These are phyloP conservation scores for Skeletonema menzelii DNA, from an alignment of 108 stramenopile species.

Conservation along the genomic window DNA sequence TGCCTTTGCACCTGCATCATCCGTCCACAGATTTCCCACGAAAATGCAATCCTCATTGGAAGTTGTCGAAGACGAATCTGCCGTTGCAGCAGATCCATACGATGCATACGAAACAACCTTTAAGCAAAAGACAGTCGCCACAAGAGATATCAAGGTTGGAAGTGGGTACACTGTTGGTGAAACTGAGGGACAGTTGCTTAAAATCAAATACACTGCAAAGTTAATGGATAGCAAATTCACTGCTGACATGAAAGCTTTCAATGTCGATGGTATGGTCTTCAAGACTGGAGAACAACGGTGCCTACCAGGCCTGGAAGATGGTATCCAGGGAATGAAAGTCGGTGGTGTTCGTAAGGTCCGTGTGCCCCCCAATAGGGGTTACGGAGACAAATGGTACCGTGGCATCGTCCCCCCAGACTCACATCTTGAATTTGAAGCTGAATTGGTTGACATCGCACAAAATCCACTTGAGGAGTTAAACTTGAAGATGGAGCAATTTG, in stretches of 20 bases:
- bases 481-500: conserved; percentile 46
- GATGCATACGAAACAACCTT: conserved; percentile 22
- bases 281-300: conserved; percentile 34
- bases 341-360: conserved; percentile 30
- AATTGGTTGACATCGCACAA: conserved; percentile 28
- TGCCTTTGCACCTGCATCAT: conserved; percentile 7
- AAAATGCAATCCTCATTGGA: not conserved
- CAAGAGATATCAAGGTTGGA: conserved; percentile 23
- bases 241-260: conserved; percentile 33
- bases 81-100: conserved; percentile 24
- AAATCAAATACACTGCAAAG: conserved; percentile 35
- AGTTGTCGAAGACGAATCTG: conserved; percentile 1
- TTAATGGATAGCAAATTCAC: conserved; percentile 37
- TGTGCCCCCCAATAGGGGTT: conserved; percentile 44
- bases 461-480: conserved; percentile 37
- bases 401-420: conserved; percentile 44
- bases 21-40: not conserved
- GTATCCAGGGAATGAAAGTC: conserved; percentile 42
- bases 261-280: conserved; percentile 38
- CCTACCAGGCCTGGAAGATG: conserved; percentile 42
- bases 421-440: conserved; percentile 45
- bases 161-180: conserved; percentile 25
- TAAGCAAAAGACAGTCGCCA: conserved; percentile 32
- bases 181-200: conserved; percentile 23
- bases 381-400: conserved; percentile 42